Conservation (phyloP, 352 stramenopile species). For the Thalassiosira exigua region DNA sequence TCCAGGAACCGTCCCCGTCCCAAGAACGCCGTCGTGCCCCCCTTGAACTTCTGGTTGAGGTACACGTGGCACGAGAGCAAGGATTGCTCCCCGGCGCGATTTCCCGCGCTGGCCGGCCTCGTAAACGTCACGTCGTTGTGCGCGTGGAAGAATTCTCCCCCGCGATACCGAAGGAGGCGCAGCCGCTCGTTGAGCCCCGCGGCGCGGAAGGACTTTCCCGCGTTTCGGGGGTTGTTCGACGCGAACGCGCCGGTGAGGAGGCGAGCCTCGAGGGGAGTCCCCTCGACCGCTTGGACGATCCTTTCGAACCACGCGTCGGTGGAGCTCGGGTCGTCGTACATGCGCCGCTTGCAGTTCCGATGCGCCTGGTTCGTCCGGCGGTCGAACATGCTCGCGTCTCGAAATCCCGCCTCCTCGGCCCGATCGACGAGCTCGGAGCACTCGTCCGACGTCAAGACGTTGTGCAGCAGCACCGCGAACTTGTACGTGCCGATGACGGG, state of each 20-base stretch:
- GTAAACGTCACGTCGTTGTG: slow-evolving; percentile 53
- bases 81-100: slow-evolving; percentile 31
- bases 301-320: slow-evolving; percentile 47
- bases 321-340: slow-evolving; percentile 38
- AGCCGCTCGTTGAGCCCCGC: slow-evolving; percentile 60
- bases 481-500: slow-evolving; percentile 44
- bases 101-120: slow-evolving; percentile 14
- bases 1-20: slow-evolving; percentile 22
- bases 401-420: slow-evolving; percentile 47
- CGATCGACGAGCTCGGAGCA: slow-evolving; percentile 56
- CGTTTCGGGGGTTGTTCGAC: neutral
- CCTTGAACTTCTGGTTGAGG: slow-evolving; percentile 68
- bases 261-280: slow-evolving; percentile 32
- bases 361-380: slow-evolving; percentile 19
- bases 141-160: slow-evolving; percentile 55
- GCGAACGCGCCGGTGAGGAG: slow-evolving; percentile 36
- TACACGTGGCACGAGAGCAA: slow-evolving; percentile 54
- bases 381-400: slow-evolving; percentile 52
- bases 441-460: slow-evolving; percentile 56
- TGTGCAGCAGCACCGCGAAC: slow-evolving; percentile 56
- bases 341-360: slow-evolving; percentile 43
- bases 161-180: slow-evolving; percentile 58
- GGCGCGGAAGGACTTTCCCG: slow-evolving; percentile 6
- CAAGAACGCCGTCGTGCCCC: slow-evolving; percentile 49
- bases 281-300: slow-evolving; percentile 41